Conservation (phyloP, 1,139 yeast genomes). For the Yamadazyma sp. region DNA sequence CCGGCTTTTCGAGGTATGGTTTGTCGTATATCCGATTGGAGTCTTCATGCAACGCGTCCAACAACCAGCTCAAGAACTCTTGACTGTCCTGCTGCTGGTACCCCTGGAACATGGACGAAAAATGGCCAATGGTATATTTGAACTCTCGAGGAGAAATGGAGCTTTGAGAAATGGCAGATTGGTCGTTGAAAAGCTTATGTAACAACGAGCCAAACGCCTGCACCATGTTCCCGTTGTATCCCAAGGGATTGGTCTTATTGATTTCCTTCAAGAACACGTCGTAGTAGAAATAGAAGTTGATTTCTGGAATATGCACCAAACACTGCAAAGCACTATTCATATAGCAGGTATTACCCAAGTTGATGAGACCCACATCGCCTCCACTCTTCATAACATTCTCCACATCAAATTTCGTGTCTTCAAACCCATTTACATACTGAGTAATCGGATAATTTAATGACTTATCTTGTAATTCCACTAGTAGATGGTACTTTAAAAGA, state of each 20-base stretch:
- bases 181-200: constrained; percentile 51
- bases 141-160: constrained; percentile 71
- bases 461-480: constrained; percentile 33
- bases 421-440: constrained; percentile 12
- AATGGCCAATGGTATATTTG: constrained; percentile 75
- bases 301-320: constrained; percentile 80
- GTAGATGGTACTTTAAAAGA: constrained; percentile 28
- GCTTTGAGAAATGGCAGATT: constrained; percentile 13
- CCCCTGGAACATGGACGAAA: constrained; percentile 80
- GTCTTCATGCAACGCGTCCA: constrained; percentile 94
- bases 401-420: constrained; percentile 17
- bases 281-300: constrained; percentile 70
- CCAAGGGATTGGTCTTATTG: constrained; percentile 72
- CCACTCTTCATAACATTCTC: constrained; percentile 20
- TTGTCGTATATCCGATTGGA: constrained; percentile 77
- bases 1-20: constrained; percentile 90
- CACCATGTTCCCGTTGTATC: constrained; percentile 82
- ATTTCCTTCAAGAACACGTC: constrained; percentile 65
- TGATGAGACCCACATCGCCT: constrained; percentile 62
- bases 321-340: constrained; percentile 98
- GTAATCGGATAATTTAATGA: constrained; percentile 30
- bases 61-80: constrained; percentile 83
- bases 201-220: constrained; percentile 67
- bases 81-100: constrained; percentile 95
- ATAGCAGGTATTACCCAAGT: constrained; percentile 92